Percentiles rank a stretch among this genome's conserved stretches.
Evolutionary conservation across 2,329 filamentous ascomycete species (phyloP).

Genomic region (Microsporum canis): DNA sequence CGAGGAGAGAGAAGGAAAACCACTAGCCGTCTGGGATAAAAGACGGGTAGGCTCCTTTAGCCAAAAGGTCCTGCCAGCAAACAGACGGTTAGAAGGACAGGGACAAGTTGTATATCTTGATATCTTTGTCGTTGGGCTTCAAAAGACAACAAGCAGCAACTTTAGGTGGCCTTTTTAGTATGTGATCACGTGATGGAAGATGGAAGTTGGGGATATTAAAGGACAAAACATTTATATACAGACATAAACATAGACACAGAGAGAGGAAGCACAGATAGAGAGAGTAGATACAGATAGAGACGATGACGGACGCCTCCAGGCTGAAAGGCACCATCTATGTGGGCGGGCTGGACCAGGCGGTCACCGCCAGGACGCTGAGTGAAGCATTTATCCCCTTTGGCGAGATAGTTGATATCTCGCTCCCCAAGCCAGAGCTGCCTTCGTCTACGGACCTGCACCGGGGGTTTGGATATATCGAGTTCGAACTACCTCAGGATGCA

Average conservation of each 20-base stretch:
- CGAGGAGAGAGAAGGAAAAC: neutral
- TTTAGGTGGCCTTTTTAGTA: slow-evolving; percentile 10
- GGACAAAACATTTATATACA: neutral
- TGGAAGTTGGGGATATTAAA: neutral
- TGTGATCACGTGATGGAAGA: neutral
- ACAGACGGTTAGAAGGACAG: neutral
- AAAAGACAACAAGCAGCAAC: slow-evolving; percentile 7
- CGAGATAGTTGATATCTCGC: slow-evolving; percentile 79
- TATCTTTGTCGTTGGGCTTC: neutral
- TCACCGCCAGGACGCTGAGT: slow-evolving; percentile 63
- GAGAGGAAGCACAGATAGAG: neutral
- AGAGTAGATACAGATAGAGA: neutral
- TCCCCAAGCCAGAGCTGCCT: slow-evolving; percentile 77
- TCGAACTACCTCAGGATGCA: slow-evolving; percentile 72
- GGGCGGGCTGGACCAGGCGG: slow-evolving; percentile 70
- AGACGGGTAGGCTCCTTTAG: neutral
- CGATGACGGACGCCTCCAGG: slow-evolving; percentile 69
- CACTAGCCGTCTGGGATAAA: neutral
- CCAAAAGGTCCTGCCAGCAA: neutral
- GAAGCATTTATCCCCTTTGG: slow-evolving; percentile 95
- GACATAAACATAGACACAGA: neutral
- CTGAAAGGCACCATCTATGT: slow-evolving; percentile 90
- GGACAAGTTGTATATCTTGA: slow-evolving; percentile 2
- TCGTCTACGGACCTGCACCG: slow-evolving; percentile 70
- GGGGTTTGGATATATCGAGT: slow-evolving; percentile 95